phyloP scores from a whole-genome alignment of 257 asterid genomes.

The Solanum lycopersicoides region DNA sequence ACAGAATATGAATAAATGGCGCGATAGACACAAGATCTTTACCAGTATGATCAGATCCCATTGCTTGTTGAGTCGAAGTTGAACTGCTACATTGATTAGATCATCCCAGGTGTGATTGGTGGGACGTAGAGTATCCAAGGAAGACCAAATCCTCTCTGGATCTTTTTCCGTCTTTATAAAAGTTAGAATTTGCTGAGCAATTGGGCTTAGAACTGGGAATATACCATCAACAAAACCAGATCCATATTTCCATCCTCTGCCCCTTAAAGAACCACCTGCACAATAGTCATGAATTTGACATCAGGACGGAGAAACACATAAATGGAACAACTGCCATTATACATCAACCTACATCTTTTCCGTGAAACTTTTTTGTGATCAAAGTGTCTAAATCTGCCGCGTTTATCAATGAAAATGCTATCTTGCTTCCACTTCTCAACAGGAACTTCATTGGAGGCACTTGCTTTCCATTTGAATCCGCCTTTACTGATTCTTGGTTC shows the following conservation, averaged over 20 bases:
- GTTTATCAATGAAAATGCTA: constrained; percentile 55
- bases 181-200: constrained; percentile 51
- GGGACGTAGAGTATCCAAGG: constrained; percentile 57
- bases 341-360: constrained; percentile 34
- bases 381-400: constrained; percentile 50
- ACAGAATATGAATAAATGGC: neutral
- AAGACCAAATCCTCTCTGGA: constrained; percentile 37
- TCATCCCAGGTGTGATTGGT: constrained; percentile 75
- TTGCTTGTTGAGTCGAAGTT: constrained; percentile 61
- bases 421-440: constrained; percentile 55
- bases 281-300: constrained; percentile 1
- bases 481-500: constrained; percentile 27
- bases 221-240: constrained; percentile 87
- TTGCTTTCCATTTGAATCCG: constrained; percentile 33
- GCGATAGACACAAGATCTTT: neutral
- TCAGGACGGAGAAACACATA: neutral
- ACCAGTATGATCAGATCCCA: constrained; percentile 70
- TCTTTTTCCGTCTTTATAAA: constrained; percentile 49
- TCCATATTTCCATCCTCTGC: constrained; percentile 92
- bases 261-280: constrained; percentile 79
- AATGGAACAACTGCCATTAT: neutral
- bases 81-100: constrained; percentile 62
- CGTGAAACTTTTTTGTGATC: constrained; percentile 72
- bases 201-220: constrained; percentile 81
- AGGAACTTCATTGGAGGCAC: constrained; percentile 28